These are phyloP conservation scores for Podaxis carcinomalis DNA, from an alignment of 768 basidiomycete genomes.

Conservation along the genomic window DNA sequence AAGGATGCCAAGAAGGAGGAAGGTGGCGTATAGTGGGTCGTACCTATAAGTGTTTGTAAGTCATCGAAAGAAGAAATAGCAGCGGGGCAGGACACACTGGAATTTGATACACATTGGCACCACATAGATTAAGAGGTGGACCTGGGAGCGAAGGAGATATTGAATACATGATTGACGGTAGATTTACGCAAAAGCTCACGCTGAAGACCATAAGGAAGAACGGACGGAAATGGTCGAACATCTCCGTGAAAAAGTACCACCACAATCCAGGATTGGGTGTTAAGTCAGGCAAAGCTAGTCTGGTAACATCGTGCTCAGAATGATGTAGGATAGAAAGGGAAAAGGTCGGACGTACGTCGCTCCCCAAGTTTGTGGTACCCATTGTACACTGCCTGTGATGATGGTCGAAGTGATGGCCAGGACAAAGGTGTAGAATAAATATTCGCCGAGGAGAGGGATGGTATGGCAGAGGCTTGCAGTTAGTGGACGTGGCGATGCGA, in stretches of 20 bases:
- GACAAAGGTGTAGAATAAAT: constrained; percentile 41
- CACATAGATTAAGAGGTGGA: constrained; percentile 80
- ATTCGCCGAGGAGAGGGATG: constrained; percentile 43
- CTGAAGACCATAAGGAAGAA: constrained; percentile 96
- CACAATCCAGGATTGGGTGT: constrained; percentile 93
- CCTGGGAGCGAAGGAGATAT: constrained; percentile 31
- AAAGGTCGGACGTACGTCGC: constrained; percentile 51
- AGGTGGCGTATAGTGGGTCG: constrained; percentile 78
- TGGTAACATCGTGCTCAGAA: constrained; percentile 24
- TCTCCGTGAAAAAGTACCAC: constrained; percentile 99
- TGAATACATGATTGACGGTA: neutral
- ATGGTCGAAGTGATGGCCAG: constrained; percentile 51
- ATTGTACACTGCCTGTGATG: constrained; percentile 56
- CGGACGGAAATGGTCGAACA: constrained; percentile 96
- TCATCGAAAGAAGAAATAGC: neutral
- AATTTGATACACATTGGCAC: constrained; percentile 86
- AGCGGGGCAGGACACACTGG: constrained; percentile 42
- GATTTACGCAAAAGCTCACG: constrained; percentile 40
- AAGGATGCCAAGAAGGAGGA: constrained; percentile 71
- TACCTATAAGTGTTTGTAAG: constrained; percentile 42
- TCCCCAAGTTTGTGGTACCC: constrained; percentile 82
- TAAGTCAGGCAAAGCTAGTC: constrained; percentile 79
- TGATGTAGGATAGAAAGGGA: neutral
- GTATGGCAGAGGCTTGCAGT: constrained; percentile 23
- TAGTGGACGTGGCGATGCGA: constrained; percentile 56